Percentiles rank a stretch among this genome's conserved stretches.
These are phyloP conservation scores for Phytophthora tentaculata DNA, from an alignment of 352 stramenopile species.

Conservation along the genomic window DNA sequence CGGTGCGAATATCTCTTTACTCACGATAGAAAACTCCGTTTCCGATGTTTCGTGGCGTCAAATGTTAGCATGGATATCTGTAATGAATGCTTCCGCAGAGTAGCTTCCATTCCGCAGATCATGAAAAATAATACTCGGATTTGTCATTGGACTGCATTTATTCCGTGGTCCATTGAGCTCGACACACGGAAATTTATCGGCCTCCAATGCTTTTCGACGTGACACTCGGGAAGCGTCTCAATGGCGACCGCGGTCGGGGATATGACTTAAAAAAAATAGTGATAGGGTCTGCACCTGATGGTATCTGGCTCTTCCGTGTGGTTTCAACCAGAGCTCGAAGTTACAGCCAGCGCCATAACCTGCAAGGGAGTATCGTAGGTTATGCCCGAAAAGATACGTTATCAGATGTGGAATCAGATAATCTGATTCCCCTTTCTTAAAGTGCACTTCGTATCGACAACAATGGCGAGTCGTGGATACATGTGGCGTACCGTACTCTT, in stretches of 20 bases:
- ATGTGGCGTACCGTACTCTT: no score
- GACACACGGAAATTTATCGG: not conserved
- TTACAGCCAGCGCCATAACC: not conserved
- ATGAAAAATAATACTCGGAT: not conserved
- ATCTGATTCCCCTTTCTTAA: no score
- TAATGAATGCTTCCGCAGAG: not conserved
- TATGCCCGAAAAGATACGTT: not conserved
- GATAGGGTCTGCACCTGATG: not conserved
- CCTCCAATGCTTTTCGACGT: not conserved
- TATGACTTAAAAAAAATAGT: not conserved
- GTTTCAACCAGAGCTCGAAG: not conserved
- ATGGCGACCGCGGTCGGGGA: not conserved
- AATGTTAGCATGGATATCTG: not conserved
- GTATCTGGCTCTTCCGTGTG: not conserved
- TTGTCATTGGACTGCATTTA: not conserved
- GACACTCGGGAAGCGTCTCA: not conserved
- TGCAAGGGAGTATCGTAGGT: not conserved
- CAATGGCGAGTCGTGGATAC: no score
- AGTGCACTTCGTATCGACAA: no score
- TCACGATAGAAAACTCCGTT: not conserved
- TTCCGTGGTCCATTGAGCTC: not conserved
- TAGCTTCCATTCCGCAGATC: not conserved
- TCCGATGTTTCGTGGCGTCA: not conserved
- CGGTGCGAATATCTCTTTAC: not conserved
- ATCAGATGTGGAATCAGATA: not conserved